phyloP scores from a whole-genome alignment of 140 eudicot species.

The Stevia rebaudiana region DNA sequence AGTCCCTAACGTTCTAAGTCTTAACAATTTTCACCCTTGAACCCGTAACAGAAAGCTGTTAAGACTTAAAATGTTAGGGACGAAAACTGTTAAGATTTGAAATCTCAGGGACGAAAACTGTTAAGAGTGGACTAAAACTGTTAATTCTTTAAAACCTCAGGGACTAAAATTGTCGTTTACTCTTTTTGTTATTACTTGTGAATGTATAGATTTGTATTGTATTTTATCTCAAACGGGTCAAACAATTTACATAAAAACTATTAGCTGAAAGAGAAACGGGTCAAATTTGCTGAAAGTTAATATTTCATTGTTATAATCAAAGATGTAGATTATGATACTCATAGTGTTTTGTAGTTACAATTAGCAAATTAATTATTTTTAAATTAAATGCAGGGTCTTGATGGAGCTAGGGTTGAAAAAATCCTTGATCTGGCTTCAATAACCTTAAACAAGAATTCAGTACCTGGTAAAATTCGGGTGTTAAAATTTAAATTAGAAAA shows the following conservation, averaged over 20 bases:
- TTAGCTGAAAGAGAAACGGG: not conserved
- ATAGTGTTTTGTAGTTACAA: not conserved
- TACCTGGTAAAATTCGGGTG: constrained; percentile 51
- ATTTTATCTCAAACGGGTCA: not conserved
- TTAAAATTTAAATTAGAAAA: not conserved
- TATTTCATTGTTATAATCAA: not conserved
- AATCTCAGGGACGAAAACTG: too few species aligned
- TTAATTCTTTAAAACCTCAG: too few species aligned
- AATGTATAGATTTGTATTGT: not conserved
- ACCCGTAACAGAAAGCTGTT: too few species aligned
- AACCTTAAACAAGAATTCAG: constrained; percentile 87
- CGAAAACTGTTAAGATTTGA: too few species aligned
- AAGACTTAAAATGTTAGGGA: too few species aligned
- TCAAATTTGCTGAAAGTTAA: not conserved
- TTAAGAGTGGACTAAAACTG: too few species aligned
- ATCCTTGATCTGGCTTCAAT: constrained; percentile 91
- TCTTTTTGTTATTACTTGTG: too few species aligned
- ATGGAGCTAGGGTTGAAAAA: constrained; percentile 94
- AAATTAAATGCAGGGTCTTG: constrained; percentile 50
- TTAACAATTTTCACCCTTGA: too few species aligned
- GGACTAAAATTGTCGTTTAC: too few species aligned
- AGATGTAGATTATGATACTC: not conserved
- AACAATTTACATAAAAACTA: not conserved
- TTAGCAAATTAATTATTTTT: not conserved
- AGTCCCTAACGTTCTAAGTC: too few species aligned